These are phyloP conservation scores for Heliophila coronopifolia DNA, from an alignment of 441 rosid species.

Conservation along the genomic window DNA sequence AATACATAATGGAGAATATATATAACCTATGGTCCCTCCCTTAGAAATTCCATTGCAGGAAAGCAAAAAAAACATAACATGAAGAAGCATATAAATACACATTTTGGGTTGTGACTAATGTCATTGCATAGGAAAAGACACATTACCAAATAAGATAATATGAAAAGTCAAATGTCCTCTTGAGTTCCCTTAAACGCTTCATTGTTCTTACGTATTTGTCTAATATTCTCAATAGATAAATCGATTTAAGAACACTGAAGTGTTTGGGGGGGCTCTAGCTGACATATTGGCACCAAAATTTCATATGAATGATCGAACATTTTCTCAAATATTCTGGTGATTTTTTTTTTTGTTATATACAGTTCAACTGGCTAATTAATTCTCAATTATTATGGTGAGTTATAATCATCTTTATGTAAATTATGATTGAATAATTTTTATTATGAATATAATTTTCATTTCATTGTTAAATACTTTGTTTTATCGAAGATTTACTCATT, in stretches of 20 bases:
- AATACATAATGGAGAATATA: slow-evolving; percentile 1
- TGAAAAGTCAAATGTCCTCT: slow-evolving; percentile 25
- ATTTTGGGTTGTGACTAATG: background rate
- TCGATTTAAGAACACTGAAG: slow-evolving; percentile 31
- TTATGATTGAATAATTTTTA: too few species aligned
- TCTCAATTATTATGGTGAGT: too few species aligned
- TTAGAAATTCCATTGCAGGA: background rate
- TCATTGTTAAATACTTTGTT: too few species aligned
- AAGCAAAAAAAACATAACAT: background rate
- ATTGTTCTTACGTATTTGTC: slow-evolving; percentile 15
- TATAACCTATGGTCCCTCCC: slow-evolving; percentile 5
- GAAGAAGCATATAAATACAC: slow-evolving; percentile 1
- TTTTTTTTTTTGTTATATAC: too few species aligned
- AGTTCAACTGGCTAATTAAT: too few species aligned
- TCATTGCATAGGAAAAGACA: background rate
- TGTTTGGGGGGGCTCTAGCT: slow-evolving; percentile 45
- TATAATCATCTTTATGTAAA: too few species aligned
- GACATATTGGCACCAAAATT: slow-evolving; percentile 20
- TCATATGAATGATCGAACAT: background rate
- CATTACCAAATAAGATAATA: background rate
- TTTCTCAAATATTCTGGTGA: background rate
- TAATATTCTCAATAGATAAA: background rate
- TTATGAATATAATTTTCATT: too few species aligned
- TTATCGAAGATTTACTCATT: too few species aligned
- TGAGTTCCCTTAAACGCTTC: slow-evolving; percentile 32